Base-by-base conservation (phyloP, 2,329 filamentous ascomycete genomes). In the Lecanicillium sp. region DNA sequence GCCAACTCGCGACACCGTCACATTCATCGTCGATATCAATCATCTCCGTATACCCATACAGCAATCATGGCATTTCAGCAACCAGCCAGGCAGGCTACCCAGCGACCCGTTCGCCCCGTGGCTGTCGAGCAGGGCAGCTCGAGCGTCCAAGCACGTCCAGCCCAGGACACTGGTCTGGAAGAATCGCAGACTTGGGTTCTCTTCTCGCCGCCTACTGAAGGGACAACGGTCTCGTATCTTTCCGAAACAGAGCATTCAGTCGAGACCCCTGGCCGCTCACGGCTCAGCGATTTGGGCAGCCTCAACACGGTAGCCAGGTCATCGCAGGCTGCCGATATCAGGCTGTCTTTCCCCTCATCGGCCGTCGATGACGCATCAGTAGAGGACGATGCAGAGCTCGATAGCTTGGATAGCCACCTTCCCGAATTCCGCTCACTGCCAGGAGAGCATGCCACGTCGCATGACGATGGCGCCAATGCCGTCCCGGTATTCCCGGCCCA, bases 101-200 rank as follows among this genome's bases (percentile, higher is more conserved):
- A 72, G 49, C 68, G 74, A 46, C 60, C 64, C 43, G 62, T 61
- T 33, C 68, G 64, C 19, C 54, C 63, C 3, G 57, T 60, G 37
- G 57, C 57, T 15, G 61, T 64, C 13, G 64, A 68, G 27, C 54
- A 61, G 20, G 59, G 61, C 17, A 46, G 52, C 35, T 47, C 49
- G 13, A 47, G 51, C 19, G 30, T 40, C 22, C 45, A 42, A 14
- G 22, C 50, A 36, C 57, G 57, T 52, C 46, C 53, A 51, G 41
- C 41, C 48, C 43, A 58, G 27, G 60, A 62, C 35, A 52, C 54
- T 17, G 50, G 48, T 31, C 64, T 79, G 43, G 79, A 85, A 44
- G 83, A 89, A 48, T 83, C 86, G 11, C 84, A 92, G 61, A 90
- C 94, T 74, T 98, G 92, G 92, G 84, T 97, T 39, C 78, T 98